Base-by-base conservation (phyloP, 1,139 yeast species). In the Yamadazyma atmosphaerica region DNA sequence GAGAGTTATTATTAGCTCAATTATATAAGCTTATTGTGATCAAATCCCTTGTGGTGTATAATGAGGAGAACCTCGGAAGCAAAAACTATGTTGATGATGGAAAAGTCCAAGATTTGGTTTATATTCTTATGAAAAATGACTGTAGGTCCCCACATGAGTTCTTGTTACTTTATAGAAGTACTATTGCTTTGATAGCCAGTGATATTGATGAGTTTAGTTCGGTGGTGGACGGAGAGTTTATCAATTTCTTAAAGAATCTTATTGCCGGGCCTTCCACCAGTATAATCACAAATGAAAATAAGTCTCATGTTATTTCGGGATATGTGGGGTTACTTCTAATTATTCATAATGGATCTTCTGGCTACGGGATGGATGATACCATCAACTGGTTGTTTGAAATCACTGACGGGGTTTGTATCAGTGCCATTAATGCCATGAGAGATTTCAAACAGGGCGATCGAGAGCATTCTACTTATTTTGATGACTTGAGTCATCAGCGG, bases 181-280 rank as follows among this genome's bases (percentile, higher is more conserved):
- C 67, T 13, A 59, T 70, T 32, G 71, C 76, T 1, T 61, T 77
- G 36, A 56, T 72, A 18, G 64, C 64, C 16, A 68, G 78, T 41
- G 77, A 77, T 47, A 63, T 74, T 18, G 81, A 77, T 41, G 81
- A 77, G 40, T 74, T 74, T 46, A 74, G 79, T 12, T 63, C 61
- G n/a, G 59, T 71, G 39, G 68, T 68, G 4, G 60, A 73, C 29
- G 60, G 65, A 3, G 74, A 64, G 18, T 60, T 77, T 35, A 52
- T 74, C 34, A 63, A 58, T 4, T 45, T 55, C 19, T 52, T 77
- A 23, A 54, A 63, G 39, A 46, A 46, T 14, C 52, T 70, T 29
- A 59, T 72, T 19, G 57, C 55, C 30, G 74, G 66, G 30, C 65
- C 69, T 2, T 60, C 72, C 1, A 55, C 58, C 11, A 49, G 61